Evolutionary conservation across 345 rosid species (phyloP).

Genomic region (Euphorbia peplus): DNA sequence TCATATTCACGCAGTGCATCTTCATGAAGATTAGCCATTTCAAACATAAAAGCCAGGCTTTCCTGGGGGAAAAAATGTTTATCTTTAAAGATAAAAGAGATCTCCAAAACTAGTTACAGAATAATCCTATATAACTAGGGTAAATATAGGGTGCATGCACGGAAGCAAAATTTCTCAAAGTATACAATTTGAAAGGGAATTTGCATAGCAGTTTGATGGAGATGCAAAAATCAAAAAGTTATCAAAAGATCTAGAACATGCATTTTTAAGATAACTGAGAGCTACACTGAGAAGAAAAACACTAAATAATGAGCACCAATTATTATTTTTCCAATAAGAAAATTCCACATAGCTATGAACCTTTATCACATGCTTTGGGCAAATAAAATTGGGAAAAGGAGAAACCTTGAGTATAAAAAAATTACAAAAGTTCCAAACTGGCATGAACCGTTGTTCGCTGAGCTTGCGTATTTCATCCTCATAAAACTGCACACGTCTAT

Average conservation of each 20-base stretch:
- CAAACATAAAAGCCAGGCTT: constrained; percentile 98
- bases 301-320: not conserved
- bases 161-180: constrained; percentile 18
- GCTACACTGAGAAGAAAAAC: not conserved
- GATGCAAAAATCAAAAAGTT: not conserved
- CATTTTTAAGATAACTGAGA: constrained; percentile 10
- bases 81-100: constrained; percentile 13
- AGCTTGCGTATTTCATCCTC: constrained; percentile 98
- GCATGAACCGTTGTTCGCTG: constrained; percentile 89
- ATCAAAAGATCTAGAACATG: not conserved
- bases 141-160: constrained; percentile 6
- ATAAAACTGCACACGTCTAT: constrained; percentile 80
- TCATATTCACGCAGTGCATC: constrained; percentile 97
- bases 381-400: constrained; percentile 29
- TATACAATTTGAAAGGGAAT: not conserved
- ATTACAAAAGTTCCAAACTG: constrained; percentile 94
- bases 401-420: constrained; percentile 93
- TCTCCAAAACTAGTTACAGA: constrained; percentile 15
- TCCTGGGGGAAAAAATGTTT: constrained; percentile 50
- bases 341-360: constrained; percentile 16
- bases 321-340: constrained; percentile 6
- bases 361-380: constrained; percentile 13
- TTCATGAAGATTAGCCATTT: constrained; percentile 93
- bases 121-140: constrained; percentile 19
- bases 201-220: constrained; percentile 4